Percentiles rank a stretch among this genome's conserved stretches.
Conservation (phyloP, 805 yeast genomes). For the Candida michaelii region DNA sequence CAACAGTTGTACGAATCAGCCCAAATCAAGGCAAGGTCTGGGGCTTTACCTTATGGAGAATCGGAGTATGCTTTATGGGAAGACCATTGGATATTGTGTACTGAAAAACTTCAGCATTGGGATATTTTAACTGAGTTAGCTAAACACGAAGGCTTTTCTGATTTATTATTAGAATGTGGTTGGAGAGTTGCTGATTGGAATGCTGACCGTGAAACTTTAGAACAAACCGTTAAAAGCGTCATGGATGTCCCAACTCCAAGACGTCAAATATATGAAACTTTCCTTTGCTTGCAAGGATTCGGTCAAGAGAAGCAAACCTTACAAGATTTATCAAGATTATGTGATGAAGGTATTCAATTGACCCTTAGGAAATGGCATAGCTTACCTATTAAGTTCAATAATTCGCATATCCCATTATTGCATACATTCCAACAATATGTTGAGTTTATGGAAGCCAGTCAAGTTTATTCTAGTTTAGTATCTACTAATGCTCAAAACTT, state of each 20-base stretch:
- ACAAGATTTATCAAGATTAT: constrained; percentile 77
- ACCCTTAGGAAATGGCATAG: constrained; percentile 93
- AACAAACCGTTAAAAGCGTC: constrained; percentile 89
- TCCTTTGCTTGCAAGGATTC: constrained; percentile 87
- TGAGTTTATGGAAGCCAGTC: constrained; percentile 96
- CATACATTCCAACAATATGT: constrained; percentile 97
- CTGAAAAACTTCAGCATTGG: constrained; percentile 97
- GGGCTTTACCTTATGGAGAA: constrained; percentile 92
- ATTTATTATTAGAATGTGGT: constrained; percentile 93
- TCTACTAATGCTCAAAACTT: constrained; percentile 90
- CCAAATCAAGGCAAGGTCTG: constrained; percentile 93
- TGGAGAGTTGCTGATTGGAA: constrained; percentile 99
- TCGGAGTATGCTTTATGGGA: constrained; percentile 97
- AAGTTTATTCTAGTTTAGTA: constrained; percentile 82
- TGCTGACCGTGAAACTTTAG: constrained; percentile 89
- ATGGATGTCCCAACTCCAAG: constrained; percentile 99
- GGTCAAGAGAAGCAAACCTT: constrained; percentile 87
- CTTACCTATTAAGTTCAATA: constrained; percentile 71
- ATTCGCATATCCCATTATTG: constrained; percentile 83
- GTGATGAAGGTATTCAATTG: constrained; percentile 95
- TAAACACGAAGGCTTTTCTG: constrained; percentile 97
- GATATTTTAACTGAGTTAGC: constrained; percentile 94
- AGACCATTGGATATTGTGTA: constrained; percentile 97
- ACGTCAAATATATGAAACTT: constrained; percentile 92
- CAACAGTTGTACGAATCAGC: constrained; percentile 93